These are phyloP conservation scores for Zymoseptoria tritici DNA, from an alignment of 2,329 filamentous ascomycete species.

Conservation along the genomic window DNA sequence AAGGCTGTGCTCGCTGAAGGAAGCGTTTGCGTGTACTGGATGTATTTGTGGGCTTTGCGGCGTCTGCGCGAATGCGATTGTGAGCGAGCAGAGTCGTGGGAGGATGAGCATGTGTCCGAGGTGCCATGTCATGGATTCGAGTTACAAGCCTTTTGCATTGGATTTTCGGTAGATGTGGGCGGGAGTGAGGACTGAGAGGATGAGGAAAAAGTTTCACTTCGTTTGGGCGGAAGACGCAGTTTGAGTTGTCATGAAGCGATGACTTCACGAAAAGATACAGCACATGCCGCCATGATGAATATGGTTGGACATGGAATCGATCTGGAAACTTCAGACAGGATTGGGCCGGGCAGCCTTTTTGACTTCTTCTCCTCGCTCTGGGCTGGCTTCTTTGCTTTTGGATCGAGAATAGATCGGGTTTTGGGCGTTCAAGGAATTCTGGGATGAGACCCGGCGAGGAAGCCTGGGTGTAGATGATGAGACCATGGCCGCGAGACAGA, in stretches of 20 bases:
- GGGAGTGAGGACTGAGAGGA: neutral
- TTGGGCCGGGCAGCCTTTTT: neutral
- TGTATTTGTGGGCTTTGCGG: slow-evolving; percentile 91
- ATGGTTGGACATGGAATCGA: neutral
- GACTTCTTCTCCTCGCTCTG: neutral
- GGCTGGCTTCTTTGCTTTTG: neutral
- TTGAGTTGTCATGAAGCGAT: neutral
- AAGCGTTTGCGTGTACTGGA: slow-evolving; percentile 90
- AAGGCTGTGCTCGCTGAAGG: slow-evolving; percentile 65
- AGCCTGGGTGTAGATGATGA: no score
- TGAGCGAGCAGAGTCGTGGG: slow-evolving; percentile 63
- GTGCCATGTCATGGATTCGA: slow-evolving; percentile 69
- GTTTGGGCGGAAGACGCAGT: no score
- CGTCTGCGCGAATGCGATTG: slow-evolving; percentile 74
- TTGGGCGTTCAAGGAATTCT: neutral
- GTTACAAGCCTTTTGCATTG: slow-evolving; percentile 78
- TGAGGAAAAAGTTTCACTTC: neutral
- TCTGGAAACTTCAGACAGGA: neutral
- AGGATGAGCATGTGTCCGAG: slow-evolving; percentile 65
- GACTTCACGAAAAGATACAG: neutral
- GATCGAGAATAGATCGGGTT: neutral
- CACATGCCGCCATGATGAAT: neutral
- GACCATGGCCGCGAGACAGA: no score
- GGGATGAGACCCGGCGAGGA: neutral
- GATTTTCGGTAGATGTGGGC: slow-evolving; percentile 58